Evolutionary conservation across 2,329 filamentous ascomycete genomes (phyloP).

Genomic region (Nigrospora osmanthi): DNA sequence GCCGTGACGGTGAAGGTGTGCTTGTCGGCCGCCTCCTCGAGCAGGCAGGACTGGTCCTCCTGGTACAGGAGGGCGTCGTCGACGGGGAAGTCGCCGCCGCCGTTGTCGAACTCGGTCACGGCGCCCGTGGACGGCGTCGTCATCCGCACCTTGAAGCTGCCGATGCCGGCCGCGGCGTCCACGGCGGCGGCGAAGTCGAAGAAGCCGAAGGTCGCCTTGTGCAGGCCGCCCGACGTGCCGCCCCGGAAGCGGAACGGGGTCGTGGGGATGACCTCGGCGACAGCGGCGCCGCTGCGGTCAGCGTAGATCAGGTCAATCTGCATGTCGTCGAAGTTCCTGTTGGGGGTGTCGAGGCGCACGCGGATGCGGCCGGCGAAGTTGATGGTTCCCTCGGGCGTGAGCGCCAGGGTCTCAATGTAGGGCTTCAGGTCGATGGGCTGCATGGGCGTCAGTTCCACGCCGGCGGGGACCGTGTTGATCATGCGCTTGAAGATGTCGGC

Average conservation of each 20-base stretch:
- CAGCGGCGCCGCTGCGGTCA: slow-evolving; percentile 7
- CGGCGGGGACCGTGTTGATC: slow-evolving; percentile 24
- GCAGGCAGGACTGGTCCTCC: slow-evolving; percentile 15
- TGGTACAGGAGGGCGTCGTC: slow-evolving; percentile 19
- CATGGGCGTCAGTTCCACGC: slow-evolving; percentile 18
- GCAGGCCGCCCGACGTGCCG: slow-evolving; percentile 14
- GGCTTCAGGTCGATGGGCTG: slow-evolving; percentile 22
- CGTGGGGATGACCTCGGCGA: slow-evolving; percentile 3
- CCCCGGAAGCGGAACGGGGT: slow-evolving; percentile 5
- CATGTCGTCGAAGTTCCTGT: slow-evolving; percentile 11
- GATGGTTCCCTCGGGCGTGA: slow-evolving; percentile 16
- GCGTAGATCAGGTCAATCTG: slow-evolving; percentile 11
- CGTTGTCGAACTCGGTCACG: slow-evolving; percentile 14
- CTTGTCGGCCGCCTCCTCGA: background rate
- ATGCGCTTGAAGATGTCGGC: slow-evolving; percentile 21
- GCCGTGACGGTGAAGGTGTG: slow-evolving; percentile 3
- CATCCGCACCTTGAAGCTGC: slow-evolving; percentile 21
- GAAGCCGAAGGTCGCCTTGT: slow-evolving; percentile 18
- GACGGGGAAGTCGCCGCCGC: slow-evolving; percentile 19
- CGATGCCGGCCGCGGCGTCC: slow-evolving; percentile 16
- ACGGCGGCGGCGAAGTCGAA: slow-evolving; percentile 20
- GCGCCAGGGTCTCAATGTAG: slow-evolving; percentile 16
- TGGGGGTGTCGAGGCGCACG: slow-evolving; percentile 4
- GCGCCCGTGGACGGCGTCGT: slow-evolving; percentile 14
- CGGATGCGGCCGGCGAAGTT: slow-evolving; percentile 18